Base-by-base conservation (phyloP, 2,329 filamentous ascomycete species). In the Colletotrichum agaves region DNA sequence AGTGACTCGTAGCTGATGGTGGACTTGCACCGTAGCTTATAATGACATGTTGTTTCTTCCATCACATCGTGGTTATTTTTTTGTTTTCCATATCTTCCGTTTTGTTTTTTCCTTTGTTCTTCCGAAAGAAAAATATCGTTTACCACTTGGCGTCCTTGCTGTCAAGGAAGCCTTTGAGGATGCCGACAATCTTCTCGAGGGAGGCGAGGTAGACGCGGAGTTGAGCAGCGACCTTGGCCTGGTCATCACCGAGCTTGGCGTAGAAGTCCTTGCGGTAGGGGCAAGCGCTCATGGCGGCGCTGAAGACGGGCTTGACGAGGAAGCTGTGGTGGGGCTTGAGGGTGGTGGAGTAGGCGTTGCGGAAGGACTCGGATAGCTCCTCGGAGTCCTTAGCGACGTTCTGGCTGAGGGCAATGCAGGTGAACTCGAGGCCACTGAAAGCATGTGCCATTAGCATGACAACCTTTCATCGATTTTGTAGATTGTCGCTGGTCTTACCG, bases 221-320 rank as follows among this genome's bases (percentile, higher is more conserved):
- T 75, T 92, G 88, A 62, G 80, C 50, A 57, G 84, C 74, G 55
- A 96, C 90, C 79, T 90, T 88, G 33, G 77, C 81, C 43, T 86
- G 80, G 75, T 93, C 87, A 19, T 84, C 83, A 41, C 92, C 94
- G 47, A 99, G 85, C 87, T 98, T 97, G 72, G 81, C 81, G 79
- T 98, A 98, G 78, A 99, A 98, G 80, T 95, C 93, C 78, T 93
- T 93, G 73, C 95, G 89, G 86, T 98, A 97, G 2, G 96, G 96
- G 73, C 92, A 95, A 17, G 94, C 94, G 73, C 88, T 88, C 94
- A 99, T 97, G 78, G 95, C 95, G 70, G 94, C 91, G 74, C 87
- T 92, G 87, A 98, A 98, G 77, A 98, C 86, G 69, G 93, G 93
- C 87, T 97, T 97, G 75, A 98, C 84, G 70, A 98, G 74, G 81